Evolutionary conservation across 805 yeast genomes (phyloP).

Genomic region (Barnettozyma vustinii): DNA sequence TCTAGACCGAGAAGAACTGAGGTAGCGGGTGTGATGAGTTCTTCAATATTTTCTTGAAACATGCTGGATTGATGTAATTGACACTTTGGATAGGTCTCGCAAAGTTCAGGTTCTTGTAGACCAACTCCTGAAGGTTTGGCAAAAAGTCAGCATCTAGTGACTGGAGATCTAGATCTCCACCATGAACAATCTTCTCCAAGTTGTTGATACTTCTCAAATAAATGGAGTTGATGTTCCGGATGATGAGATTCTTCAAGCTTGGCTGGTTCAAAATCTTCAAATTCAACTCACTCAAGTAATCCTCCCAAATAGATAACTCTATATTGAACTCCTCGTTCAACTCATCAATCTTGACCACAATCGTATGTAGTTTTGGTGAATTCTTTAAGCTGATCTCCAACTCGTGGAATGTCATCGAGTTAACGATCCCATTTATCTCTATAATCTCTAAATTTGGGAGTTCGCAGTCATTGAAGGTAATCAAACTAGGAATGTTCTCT

Average conservation of each 20-base stretch:
- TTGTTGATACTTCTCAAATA: no score
- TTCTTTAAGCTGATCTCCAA: slow-evolving; percentile 1
- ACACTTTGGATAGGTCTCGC: not conserved
- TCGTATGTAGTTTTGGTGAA: slow-evolving; percentile 6
- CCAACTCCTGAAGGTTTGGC: slow-evolving; percentile 4
- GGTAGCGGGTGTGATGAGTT: slow-evolving; percentile 6
- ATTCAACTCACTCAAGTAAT: slow-evolving; percentile 2
- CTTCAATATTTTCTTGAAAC: slow-evolving; percentile 2
- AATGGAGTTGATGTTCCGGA: no score
- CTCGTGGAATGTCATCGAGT: not conserved
- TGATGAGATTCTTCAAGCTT: no score
- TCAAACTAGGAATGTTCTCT: not conserved
- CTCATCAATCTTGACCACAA: slow-evolving; percentile 10
- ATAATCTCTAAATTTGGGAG: slow-evolving; percentile 3
- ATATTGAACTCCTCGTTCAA: slow-evolving; percentile 4
- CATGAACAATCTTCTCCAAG: slow-evolving; percentile 1
- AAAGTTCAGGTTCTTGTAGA: slow-evolving; percentile 1
- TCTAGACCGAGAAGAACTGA: not conserved
- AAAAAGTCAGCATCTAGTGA: slow-evolving; percentile 8
- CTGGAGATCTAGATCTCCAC: slow-evolving; percentile 7
- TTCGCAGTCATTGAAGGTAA: slow-evolving; percentile 1
- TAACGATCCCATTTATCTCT: no score
- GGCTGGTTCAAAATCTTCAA: not conserved
- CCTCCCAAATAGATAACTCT: slow-evolving; percentile 5
- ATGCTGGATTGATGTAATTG: slow-evolving; percentile 5